Evolutionary conservation across 768 basidiomycete species (phyloP).

Genomic region (Termitomyces sp.): DNA sequence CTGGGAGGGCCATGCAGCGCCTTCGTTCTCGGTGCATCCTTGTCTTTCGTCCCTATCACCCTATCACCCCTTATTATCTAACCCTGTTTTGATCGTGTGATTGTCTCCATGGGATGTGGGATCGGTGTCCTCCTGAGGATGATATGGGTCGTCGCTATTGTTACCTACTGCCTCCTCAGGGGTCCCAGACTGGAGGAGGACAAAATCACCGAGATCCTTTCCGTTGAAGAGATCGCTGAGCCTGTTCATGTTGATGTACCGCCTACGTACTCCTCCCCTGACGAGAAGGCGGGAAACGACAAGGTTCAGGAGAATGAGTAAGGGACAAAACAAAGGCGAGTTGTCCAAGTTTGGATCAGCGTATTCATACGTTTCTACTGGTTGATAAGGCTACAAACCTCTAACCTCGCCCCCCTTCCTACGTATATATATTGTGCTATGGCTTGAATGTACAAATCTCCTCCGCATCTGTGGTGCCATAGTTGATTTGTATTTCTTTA

Average conservation of each 20-base stretch:
- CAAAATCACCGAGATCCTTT: slow-evolving; percentile 40
- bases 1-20: slow-evolving; percentile 81
- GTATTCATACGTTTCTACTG: not conserved
- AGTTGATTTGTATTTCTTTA: too few species aligned
- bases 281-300: slow-evolving; percentile 41
- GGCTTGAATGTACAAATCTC: not conserved
- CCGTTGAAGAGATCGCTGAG: slow-evolving; percentile 42
- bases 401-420: not conserved
- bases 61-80: not conserved
- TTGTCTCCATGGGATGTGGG: slow-evolving; percentile 58
- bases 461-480: not conserved
- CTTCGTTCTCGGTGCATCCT: slow-evolving; percentile 65
- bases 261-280: slow-evolving; percentile 50
- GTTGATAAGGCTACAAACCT: not conserved
- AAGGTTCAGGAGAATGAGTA: slow-evolving; percentile 16
- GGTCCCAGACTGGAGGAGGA: slow-evolving; percentile 41
- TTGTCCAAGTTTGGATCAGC: not conserved
- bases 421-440: too few species aligned
- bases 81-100: not conserved
- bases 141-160: slow-evolving; percentile 68
- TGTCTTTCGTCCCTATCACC: not conserved
- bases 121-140: slow-evolving; percentile 80
- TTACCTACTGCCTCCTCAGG: slow-evolving; percentile 55
- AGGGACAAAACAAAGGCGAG: not conserved
- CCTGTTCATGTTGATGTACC: slow-evolving; percentile 43